A percentile compares a stretch with the other conserved stretches of the same genome.
phyloP scores from a whole-genome alignment of 2,329 filamentous ascomycete species.

The Cercospora citrullina region DNA sequence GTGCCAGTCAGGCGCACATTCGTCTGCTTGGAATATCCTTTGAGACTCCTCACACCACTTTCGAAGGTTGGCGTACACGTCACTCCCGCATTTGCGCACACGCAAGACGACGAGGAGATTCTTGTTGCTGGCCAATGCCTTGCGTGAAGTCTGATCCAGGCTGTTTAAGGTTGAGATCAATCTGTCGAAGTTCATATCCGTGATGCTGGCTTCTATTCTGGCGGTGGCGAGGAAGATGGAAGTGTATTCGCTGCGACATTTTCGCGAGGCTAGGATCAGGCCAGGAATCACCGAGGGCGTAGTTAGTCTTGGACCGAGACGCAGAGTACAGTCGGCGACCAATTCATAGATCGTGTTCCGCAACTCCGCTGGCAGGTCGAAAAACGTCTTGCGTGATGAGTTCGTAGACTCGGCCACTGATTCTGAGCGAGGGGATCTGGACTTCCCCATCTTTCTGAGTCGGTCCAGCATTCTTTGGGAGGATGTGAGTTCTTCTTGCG shows the following conservation, averaged over 20 bases:
- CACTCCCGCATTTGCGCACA: slow-evolving; percentile 6
- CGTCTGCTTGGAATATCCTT: neutral
- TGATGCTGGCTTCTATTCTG: slow-evolving; percentile 20
- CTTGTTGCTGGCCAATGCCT: neutral
- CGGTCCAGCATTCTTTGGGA: neutral
- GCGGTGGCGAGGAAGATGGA: slow-evolving; percentile 30
- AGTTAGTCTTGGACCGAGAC: neutral
- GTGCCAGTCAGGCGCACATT: neutral
- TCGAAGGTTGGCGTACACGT: slow-evolving; percentile 12
- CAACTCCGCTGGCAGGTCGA: slow-evolving; percentile 16
- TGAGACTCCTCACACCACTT: slow-evolving; percentile 5
- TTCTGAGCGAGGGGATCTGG: neutral
- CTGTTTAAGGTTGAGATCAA: neutral
- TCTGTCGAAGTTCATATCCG: slow-evolving; percentile 30
- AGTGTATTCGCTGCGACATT: slow-evolving; percentile 28
- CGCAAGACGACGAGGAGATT: neutral
- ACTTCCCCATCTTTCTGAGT: neutral
- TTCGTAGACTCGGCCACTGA: neutral
- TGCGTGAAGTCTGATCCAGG: neutral
- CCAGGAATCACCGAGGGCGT: slow-evolving; percentile 1
- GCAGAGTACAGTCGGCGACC: neutral
- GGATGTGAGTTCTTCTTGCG: neutral
- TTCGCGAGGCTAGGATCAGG: slow-evolving; percentile 27
- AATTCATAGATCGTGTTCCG: slow-evolving; percentile 18
- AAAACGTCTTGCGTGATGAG: slow-evolving; percentile 12